phyloP scores from a whole-genome alignment of 164 flowering plant genomes.

The Vitis cinerea region DNA sequence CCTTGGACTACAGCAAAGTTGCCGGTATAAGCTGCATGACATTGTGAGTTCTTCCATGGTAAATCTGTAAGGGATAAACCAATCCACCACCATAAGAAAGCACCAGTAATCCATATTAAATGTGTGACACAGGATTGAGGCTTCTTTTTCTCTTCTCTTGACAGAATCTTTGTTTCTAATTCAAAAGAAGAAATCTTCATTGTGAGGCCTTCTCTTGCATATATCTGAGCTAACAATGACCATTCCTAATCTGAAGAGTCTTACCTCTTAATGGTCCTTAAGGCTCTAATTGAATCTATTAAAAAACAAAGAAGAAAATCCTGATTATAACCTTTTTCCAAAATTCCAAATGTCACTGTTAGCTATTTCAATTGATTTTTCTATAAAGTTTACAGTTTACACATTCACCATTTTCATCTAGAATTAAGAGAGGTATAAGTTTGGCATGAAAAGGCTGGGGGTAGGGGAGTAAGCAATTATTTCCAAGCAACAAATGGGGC shows the following conservation, averaged over 20 bases:
- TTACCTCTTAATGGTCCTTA: neutral
- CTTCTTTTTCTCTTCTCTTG: too few relatives aligned
- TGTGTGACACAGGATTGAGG: too few relatives aligned
- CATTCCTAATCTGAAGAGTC: neutral
- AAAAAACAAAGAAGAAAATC: neutral
- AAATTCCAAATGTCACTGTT: neutral
- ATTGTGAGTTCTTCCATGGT: too few relatives aligned
- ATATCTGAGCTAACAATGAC: neutral
- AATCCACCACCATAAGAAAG: neutral
- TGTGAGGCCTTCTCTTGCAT: neutral
- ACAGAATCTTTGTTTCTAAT: neutral
- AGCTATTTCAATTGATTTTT: too few relatives aligned
- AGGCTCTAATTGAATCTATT: neutral
- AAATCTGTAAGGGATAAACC: too few relatives aligned
- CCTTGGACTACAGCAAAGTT: neutral
- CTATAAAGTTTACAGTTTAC: too few relatives aligned
- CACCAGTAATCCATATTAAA: too few relatives aligned
- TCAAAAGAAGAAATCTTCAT: neutral
- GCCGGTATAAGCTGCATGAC: neutral
- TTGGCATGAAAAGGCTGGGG: too few relatives aligned
- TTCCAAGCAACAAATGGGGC: too few relatives aligned
- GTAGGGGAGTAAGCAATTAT: too few relatives aligned
- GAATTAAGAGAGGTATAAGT: neutral
- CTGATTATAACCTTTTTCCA: neutral
- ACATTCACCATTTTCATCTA: neutral